Base-by-base conservation (phyloP, 352 stramenopile genomes). In the Pythium aristosporum region DNA sequence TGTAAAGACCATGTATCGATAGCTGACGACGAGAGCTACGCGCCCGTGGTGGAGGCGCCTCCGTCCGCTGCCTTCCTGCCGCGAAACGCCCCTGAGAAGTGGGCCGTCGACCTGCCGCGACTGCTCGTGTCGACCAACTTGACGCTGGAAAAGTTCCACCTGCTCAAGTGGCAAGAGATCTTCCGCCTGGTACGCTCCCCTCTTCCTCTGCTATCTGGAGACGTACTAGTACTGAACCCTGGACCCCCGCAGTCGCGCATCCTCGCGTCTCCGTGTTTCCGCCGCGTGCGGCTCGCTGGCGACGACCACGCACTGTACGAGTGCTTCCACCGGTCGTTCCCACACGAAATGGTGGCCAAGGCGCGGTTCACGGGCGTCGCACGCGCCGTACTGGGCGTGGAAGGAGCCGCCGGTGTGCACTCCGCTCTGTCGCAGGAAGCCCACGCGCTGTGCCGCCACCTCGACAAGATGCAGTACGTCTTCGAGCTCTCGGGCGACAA, bases 281-380 rank as follows among this genome's bases (percentile, higher is more conserved):
- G 69, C 18, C 51, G 59, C 37, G 74, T 88, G 18, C 77, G 75
- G 5, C 54, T 91, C 28, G 80, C 76, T 18, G 84, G 84, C 1
- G 68, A 88, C 57, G 80, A 87, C 32, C 80, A 75, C 21, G 68
- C 78, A 52, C 67, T 93, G 10, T 93, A 87, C 53, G 82, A 93
- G 66, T 70, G 64, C 56, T 91, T 89, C 37, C 81, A 82, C 53
- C 80, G 82, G 30, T 79, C 84, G 16, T 91, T 91, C 50, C 82
- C 82, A 3, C 80, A 88, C 30, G 71, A 87, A 9, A 67, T 85
- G 52, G 82, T 89, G 20, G 77, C 84, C 3, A 91, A 91, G 62
- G 71, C 82, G 20, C 78, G 84, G 7, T 87, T 93, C 54, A 66
- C 68, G 21, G 85, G 82, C 54, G 80, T 93, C n/a, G 51, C 86